These are phyloP conservation scores for Linnemannia exigua DNA, from an alignment of 192 early-diverging fungal genomes.

Conservation along the genomic window DNA sequence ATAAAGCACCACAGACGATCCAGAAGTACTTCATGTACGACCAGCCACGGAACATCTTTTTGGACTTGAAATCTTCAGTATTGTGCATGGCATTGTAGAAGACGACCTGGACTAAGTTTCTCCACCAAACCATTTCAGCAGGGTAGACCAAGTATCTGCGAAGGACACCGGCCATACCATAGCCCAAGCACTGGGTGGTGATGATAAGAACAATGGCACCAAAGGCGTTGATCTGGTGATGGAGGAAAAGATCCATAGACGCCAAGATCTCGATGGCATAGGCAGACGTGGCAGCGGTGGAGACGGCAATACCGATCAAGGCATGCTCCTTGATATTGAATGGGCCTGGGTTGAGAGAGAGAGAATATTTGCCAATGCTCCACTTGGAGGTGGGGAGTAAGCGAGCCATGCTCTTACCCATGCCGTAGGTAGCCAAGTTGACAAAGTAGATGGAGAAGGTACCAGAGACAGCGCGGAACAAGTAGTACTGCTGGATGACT, in stretches of 20 bases:
- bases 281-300: constrained; percentile 60
- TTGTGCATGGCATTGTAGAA: constrained; percentile 63
- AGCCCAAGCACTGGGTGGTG: constrained; percentile 72
- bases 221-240: constrained; percentile 30
- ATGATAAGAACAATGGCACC: constrained; percentile 60
- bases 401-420: constrained; percentile 45
- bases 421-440: constrained; percentile 41
- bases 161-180: constrained; percentile 81
- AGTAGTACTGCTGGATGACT: constrained; percentile 53
- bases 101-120: constrained; percentile 71
- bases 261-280: constrained; percentile 61
- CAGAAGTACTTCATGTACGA: constrained; percentile 57
- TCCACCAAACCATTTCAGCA: constrained; percentile 89
- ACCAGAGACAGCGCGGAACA: constrained; percentile 45
- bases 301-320: constrained; percentile 69
- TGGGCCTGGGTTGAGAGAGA: constrained; percentile 49
- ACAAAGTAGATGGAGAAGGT: constrained; percentile 55
- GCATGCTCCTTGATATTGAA: constrained; percentile 82
- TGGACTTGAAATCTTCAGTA: constrained; percentile 39
- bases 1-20: constrained; percentile 51
- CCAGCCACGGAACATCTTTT: constrained; percentile 32
- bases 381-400: neutral
- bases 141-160: constrained; percentile 87
- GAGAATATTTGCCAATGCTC: neutral
- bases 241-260: constrained; percentile 24